These are phyloP conservation scores for Stagonosporopsis cucurbitacearum DNA, from an alignment of 2,329 filamentous ascomycete species.

Conservation along the genomic window DNA sequence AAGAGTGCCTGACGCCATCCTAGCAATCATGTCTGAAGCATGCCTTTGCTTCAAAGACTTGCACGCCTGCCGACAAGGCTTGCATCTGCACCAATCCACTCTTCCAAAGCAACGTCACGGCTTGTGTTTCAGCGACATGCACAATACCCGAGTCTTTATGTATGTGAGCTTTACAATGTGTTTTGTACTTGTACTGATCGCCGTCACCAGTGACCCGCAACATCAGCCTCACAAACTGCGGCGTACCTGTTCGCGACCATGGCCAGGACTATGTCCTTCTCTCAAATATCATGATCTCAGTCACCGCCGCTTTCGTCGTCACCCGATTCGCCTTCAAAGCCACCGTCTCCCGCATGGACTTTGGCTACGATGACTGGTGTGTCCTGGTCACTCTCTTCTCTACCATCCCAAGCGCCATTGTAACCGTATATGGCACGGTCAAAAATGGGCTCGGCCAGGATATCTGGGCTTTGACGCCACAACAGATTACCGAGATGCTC, in stretches of 20 bases:
- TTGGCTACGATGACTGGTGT: constrained; percentile 51
- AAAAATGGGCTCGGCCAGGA: constrained; percentile 58
- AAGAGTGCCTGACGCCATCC: constrained; percentile 2
- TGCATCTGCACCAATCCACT: constrained; percentile 33
- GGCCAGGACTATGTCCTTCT: constrained; percentile 42
- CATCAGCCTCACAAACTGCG: constrained; percentile 49
- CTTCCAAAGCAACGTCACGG: constrained; percentile 29
- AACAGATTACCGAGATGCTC: constrained; percentile 55
- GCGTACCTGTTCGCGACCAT: constrained; percentile 48
- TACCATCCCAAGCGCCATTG: constrained; percentile 35
- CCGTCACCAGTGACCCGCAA: constrained; percentile 48
- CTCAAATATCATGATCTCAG: constrained; percentile 43
- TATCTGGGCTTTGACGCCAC: constrained; percentile 57
- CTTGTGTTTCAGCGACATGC: constrained; percentile 28
- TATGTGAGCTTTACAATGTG: constrained; percentile 2
- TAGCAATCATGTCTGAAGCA: constrained; percentile 15
- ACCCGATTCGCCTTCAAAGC: constrained; percentile 49
- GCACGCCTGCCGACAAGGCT: constrained; percentile 25
- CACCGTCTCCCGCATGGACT: constrained; percentile 38
- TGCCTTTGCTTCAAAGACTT: constrained; percentile 23
- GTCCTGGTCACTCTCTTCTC: constrained; percentile 33
- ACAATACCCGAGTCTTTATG: constrained; percentile 32
- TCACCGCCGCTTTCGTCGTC: constrained; percentile 44
- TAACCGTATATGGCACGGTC: constrained; percentile 33
- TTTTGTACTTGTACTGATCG: background rate